Conservation (phyloP, 2,329 filamentous ascomycete genomes). For the Biscogniauxia sp. region DNA sequence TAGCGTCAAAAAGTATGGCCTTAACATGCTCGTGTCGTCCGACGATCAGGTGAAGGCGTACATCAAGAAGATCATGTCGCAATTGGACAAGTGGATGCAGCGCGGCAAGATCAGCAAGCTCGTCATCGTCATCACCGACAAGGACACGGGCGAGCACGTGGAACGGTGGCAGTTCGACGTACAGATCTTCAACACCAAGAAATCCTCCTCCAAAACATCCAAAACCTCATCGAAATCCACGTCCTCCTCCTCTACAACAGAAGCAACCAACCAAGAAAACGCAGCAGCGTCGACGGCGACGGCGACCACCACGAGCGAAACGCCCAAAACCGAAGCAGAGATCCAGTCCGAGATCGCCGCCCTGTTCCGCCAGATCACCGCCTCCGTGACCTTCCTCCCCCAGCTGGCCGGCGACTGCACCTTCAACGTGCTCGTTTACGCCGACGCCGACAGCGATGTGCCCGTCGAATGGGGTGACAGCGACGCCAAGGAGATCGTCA, state of each 20-base stretch:
- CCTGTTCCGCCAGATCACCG: slow-evolving; percentile 96
- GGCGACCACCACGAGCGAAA: slow-evolving; percentile 26
- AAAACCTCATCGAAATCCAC: slow-evolving; percentile 49
- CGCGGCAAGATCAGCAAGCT: slow-evolving; percentile 96
- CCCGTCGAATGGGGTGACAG: slow-evolving; percentile 98
- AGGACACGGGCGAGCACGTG: slow-evolving; percentile 93
- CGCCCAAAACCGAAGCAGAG: slow-evolving; percentile 85
- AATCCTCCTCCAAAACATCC: slow-evolving; percentile 29
- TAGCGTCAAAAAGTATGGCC: slow-evolving; percentile 94
- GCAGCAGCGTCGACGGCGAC: slow-evolving; percentile 31
- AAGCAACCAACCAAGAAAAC: slow-evolving; percentile 68
- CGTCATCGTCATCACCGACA: slow-evolving; percentile 93
- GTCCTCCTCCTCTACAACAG: slow-evolving; percentile 37
- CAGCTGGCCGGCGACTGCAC: slow-evolving; percentile 94
- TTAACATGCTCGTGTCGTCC: slow-evolving; percentile 95
- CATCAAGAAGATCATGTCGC: slow-evolving; percentile 98
- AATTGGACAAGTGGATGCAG: slow-evolving; percentile 97
- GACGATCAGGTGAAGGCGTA: slow-evolving; percentile 99
- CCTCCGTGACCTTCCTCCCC: slow-evolving; percentile 93
- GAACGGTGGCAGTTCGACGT: slow-evolving; percentile 99
- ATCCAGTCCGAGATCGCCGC: slow-evolving; percentile 96
- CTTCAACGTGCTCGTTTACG: slow-evolving; percentile 97
- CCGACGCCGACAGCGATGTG: slow-evolving; percentile 93
- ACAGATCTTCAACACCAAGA: slow-evolving; percentile 24
- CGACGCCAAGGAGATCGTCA: slow-evolving; percentile 93